Percentiles rank a stretch among this genome's conserved stretches.
Conservation (phyloP, 2,329 filamentous ascomycete genomes). For the Monosporascus cannonballus region DNA sequence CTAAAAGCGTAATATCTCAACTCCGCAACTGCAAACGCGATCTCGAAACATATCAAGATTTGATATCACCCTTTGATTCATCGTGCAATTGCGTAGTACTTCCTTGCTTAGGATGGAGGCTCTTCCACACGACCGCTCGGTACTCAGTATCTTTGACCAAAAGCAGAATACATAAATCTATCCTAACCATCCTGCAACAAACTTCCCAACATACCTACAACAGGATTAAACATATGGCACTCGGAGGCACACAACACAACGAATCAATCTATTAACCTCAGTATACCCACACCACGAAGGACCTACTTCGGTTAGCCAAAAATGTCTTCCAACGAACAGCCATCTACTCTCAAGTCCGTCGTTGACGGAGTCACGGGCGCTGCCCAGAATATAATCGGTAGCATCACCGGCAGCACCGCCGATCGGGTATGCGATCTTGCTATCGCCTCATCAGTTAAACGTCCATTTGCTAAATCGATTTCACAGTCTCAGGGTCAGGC, state of each 20-base stretch:
- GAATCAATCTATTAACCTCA: background rate
- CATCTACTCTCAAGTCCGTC: conserved; percentile 76
- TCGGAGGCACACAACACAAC: background rate
- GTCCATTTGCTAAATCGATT: conserved; percentile 5
- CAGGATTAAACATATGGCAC: background rate
- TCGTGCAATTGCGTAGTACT: background rate
- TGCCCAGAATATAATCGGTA: conserved; percentile 66
- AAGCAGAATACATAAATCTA: background rate
- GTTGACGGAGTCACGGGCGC: conserved; percentile 67
- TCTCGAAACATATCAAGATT: conserved; percentile 9
- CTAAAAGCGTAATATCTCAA: conserved; percentile 15
- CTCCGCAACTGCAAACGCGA: conserved; percentile 5
- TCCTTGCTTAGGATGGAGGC: conserved; percentile 1
- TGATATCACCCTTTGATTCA: conserved; percentile 4
- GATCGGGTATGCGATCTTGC: conserved; percentile 47
- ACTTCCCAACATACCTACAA: background rate
- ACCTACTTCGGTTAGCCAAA: conserved; percentile 15
- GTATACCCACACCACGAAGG: conserved; percentile 7
- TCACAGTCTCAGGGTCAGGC: conserved; percentile 51
- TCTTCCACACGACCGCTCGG: background rate
- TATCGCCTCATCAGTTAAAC: background rate
- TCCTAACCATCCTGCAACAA: background rate
- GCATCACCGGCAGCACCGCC: conserved; percentile 63
- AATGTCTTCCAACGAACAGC: conserved; percentile 39
- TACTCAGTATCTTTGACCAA: background rate